Evolutionary conservation across 768 basidiomycete species (phyloP).

Genomic region (Pholiota conissans): DNA sequence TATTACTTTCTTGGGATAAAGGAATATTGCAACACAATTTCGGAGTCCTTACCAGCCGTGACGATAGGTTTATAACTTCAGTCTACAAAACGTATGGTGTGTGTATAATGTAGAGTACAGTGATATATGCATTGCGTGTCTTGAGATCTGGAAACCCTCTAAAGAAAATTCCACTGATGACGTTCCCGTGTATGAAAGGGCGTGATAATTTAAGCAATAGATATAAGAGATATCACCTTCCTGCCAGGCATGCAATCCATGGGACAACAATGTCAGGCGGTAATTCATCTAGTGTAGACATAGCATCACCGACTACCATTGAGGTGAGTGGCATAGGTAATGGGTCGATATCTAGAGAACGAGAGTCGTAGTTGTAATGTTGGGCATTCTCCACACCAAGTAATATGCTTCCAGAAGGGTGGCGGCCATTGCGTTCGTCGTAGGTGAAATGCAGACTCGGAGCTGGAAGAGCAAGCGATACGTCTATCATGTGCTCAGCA

Average conservation of each 20-base stretch:
- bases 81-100: too few relatives aligned
- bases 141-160: neutral
- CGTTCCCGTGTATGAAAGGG: neutral
- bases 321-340: constrained; percentile 57
- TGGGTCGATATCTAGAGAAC: constrained; percentile 37
- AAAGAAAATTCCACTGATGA: neutral
- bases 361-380: neutral
- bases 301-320: constrained; percentile 39
- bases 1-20: neutral
- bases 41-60: neutral
- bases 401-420: constrained; percentile 21
- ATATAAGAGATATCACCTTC: constrained; percentile 28
- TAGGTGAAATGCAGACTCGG: constrained; percentile 12
- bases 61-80: neutral
- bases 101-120: too few relatives aligned
- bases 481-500: constrained; percentile 15
- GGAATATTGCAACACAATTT: neutral
- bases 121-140: too few relatives aligned
- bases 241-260: constrained; percentile 38
- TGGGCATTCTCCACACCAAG: too few relatives aligned
- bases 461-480: neutral
- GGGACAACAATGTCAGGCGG: constrained; percentile 29
- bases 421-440: constrained; percentile 20
- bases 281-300: constrained; percentile 10
- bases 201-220: neutral